Percentiles rank a stretch among this genome's conserved stretches.
Evolutionary conservation across 176 grass and related monocot species (phyloP).

Genomic region (Triticum aestivum): DNA sequence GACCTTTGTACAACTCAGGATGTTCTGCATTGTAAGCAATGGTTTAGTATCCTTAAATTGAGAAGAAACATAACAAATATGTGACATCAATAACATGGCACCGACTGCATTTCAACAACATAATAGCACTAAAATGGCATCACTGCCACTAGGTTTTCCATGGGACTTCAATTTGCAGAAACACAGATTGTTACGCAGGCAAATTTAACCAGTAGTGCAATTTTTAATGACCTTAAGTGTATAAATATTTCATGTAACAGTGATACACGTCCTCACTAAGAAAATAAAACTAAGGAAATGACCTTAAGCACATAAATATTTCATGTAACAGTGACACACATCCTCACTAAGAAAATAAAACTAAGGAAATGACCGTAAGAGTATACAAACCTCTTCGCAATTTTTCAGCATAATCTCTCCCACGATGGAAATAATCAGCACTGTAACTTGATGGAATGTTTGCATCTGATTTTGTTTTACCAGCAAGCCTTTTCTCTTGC

Average conservation of each 20-base stretch:
- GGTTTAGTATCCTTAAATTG: conserved; percentile 20
- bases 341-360: background rate
- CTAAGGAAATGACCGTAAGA: background rate
- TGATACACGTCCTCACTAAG: background rate
- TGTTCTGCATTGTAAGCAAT: conserved; percentile 43
- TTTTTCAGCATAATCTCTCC: conserved; percentile 90
- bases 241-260: background rate
- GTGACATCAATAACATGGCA: background rate
- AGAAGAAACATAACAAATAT: conserved; percentile 2
- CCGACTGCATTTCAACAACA: background rate
- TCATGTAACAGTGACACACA: background rate
- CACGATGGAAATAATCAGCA: conserved; percentile 91
- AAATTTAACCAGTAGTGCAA: too few relatives aligned
- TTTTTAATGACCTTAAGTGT: too few relatives aligned
- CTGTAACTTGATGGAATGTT: conserved; percentile 95
- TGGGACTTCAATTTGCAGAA: background rate
- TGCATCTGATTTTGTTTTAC: conserved; percentile 80
- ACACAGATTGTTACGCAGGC: too few relatives aligned
- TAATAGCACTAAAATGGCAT: background rate
- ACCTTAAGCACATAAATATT: background rate
- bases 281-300: background rate
- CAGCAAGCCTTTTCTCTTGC: conserved; percentile 86
- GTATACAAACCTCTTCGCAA: conserved; percentile 74
- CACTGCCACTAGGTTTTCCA: background rate
- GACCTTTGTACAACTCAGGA: conserved; percentile 63